phyloP scores from a whole-genome alignment of 2,329 filamentous ascomycete genomes.

The Leptographium radiaticola region DNA sequence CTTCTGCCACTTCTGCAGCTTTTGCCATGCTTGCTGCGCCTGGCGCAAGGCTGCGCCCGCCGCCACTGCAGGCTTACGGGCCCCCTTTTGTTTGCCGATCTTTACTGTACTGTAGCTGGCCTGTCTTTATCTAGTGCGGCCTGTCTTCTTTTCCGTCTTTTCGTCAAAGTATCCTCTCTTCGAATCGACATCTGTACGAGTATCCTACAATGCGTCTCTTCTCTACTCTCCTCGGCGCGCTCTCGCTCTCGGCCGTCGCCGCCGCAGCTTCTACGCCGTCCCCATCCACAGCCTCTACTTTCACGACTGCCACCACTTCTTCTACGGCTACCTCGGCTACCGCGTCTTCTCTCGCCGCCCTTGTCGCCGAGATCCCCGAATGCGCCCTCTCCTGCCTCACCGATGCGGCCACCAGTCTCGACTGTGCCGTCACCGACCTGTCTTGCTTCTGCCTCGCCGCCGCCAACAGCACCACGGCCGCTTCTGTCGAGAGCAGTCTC shows the following conservation, averaged over 20 bases:
- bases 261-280: neutral
- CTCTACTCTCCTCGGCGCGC: neutral
- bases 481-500: slow-evolving; percentile 4
- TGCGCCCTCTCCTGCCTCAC: slow-evolving; percentile 15
- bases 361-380: slow-evolving; percentile 14
- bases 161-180: neutral
- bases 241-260: neutral
- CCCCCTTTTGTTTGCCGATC: too few relatives aligned
- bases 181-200: too few relatives aligned
- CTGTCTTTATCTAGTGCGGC: too few relatives aligned
- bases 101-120: too few relatives aligned
- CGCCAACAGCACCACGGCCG: slow-evolving; percentile 2
- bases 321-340: slow-evolving; percentile 1
- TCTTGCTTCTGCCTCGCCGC: slow-evolving; percentile 13
- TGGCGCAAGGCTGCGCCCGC: too few relatives aligned
- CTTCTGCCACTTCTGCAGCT: too few relatives aligned
- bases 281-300: too few relatives aligned
- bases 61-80: too few relatives aligned
- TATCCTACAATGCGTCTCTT: neutral
- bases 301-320: neutral
- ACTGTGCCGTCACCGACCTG: slow-evolving; percentile 14
- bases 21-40: too few relatives aligned
- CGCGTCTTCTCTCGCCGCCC: slow-evolving; percentile 8
- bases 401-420: slow-evolving; percentile 8
- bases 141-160: neutral